Percentiles rank a stretch among this genome's conserved stretches.
Evolutionary conservation across 1,139 yeast species (phyloP).

Genomic region (Schwanniomyces etchellsii): DNA sequence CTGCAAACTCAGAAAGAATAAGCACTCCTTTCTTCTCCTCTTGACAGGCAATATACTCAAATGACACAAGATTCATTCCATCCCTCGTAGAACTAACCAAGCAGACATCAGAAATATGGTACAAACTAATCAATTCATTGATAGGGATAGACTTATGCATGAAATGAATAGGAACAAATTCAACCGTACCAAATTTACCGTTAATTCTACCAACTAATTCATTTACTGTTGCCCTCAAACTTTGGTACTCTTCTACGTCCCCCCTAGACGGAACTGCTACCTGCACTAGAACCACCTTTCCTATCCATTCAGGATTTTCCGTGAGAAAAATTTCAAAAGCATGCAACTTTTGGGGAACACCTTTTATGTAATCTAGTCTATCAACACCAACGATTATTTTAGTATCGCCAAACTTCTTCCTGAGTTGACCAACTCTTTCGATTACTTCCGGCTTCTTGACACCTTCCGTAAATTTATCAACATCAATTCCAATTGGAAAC

Average conservation of each 20-base stretch:
- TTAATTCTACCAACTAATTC: conserved; percentile 95
- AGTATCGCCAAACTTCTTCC: conserved; percentile 56
- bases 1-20: conserved; percentile 90
- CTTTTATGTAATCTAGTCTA: conserved; percentile 91
- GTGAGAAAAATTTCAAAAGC: conserved; percentile 89
- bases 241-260: conserved; percentile 97
- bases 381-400: conserved; percentile 95
- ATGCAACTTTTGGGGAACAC: conserved; percentile 94
- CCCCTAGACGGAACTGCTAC: conserved; percentile 98
- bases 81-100: conserved; percentile 92
- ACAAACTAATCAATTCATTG: conserved; percentile 84
- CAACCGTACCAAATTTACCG: conserved; percentile 94
- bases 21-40: conserved; percentile 79
- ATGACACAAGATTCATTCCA: conserved; percentile 96
- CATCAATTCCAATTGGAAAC: conserved; percentile 97
- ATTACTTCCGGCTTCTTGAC: conserved; percentile 58
- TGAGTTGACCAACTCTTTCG: conserved; percentile 58
- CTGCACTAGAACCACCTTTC: conserved; percentile 91
- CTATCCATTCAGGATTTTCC: conserved; percentile 97
- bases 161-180: conserved; percentile 95
- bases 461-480: conserved; percentile 83
- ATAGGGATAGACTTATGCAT: conserved; percentile 90
- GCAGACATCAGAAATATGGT: conserved; percentile 84
- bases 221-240: conserved; percentile 86
- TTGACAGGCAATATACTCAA: conserved; percentile 96